Base-by-base conservation (phyloP, 495 filamentous ascomycete species). In the Neurospora sp. region DNA sequence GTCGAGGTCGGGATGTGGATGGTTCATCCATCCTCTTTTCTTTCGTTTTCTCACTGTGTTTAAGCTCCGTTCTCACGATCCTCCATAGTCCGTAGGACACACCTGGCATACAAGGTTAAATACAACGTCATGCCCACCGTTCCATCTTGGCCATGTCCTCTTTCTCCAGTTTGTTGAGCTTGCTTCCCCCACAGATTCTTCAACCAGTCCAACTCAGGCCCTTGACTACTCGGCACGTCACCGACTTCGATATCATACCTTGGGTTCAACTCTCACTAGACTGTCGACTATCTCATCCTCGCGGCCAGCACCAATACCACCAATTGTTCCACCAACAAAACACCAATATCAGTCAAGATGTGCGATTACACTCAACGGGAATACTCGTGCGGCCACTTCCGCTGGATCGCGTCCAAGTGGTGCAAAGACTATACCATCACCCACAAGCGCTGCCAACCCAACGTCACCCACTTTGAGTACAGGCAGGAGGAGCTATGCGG, bases 361-460 rank as follows among this genome's bases (percentile, higher is more conserved):
- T 81, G 80, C 71, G 81, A 79, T 71, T 80, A 79, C 69, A 79
- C 78, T 38, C 79, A 82, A 73, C 70, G 81, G 71, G 82, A 84
- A 73, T 83, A 82, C 71, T 79, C 78, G 3, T 84, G 82, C 77
- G 82, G 82, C 37, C 82, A 83, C 80, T 79, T 82, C 74, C 80
- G 82, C 59, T 84, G 81, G 79, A 84, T 82, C 66, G 82, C 82
- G 59, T 82, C 81, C 59, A 79, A 80, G 71, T 84, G 82, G 82
- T 84, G 82, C 79, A 75, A 75, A 17, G 76, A 80, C 62, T 84
- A 83, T 75, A 78, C 78, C 48, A 76, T 77, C 48, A 83, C 82
- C 45, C 80, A 83, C 78, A 82, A 81, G 76, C 73, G 82, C 59
- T 84, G 82, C 72, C 77, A 81, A 66, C 82, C 82, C 15, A 80